phyloP scores from a whole-genome alignment of 1,284 basidiomycete genomes.

The Marasmius oreades region DNA sequence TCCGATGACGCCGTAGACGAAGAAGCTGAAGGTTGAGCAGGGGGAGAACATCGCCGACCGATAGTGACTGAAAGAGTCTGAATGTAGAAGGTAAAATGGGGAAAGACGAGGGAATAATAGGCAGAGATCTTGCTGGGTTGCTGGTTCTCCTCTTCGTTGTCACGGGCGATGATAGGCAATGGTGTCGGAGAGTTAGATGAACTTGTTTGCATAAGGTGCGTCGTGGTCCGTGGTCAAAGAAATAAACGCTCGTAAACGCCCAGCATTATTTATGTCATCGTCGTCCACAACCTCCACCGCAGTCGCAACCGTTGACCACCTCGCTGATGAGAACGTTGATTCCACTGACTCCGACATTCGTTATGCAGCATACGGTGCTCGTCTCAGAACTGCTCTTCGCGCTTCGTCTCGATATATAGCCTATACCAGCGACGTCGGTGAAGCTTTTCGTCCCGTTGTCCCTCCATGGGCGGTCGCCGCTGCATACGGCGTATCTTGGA shows the following conservation, averaged over 20 bases:
- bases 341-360: slow-evolving; percentile 60
- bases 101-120: slow-evolving; percentile 92
- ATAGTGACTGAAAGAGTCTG: slow-evolving; percentile 81
- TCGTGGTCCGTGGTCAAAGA: background rate
- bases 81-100: slow-evolving; percentile 85
- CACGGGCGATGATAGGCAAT: slow-evolving; percentile 11
- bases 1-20: slow-evolving; percentile 66
- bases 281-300: slow-evolving; percentile 20
- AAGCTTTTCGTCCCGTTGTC: slow-evolving; percentile 89
- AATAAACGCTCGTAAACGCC: background rate
- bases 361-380: slow-evolving; percentile 77
- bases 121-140: slow-evolving; percentile 73
- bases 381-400: slow-evolving; percentile 72
- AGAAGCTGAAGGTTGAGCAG: slow-evolving; percentile 34
- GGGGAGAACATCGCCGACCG: slow-evolving; percentile 61
- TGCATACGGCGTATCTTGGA: slow-evolving; percentile 87
- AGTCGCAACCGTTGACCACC: slow-evolving; percentile 43
- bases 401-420: slow-evolving; percentile 78
- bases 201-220: slow-evolving; percentile 11
- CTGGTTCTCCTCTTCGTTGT: slow-evolving; percentile 31
- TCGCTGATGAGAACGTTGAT: slow-evolving; percentile 62
- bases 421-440: slow-evolving; percentile 89
- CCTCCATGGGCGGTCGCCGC: slow-evolving; percentile 75
- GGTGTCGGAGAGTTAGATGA: slow-evolving; percentile 7
- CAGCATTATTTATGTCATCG: background rate